Conservation (phyloP, 495 filamentous ascomycete genomes). For the Aspergillus kassunensis region DNA sequence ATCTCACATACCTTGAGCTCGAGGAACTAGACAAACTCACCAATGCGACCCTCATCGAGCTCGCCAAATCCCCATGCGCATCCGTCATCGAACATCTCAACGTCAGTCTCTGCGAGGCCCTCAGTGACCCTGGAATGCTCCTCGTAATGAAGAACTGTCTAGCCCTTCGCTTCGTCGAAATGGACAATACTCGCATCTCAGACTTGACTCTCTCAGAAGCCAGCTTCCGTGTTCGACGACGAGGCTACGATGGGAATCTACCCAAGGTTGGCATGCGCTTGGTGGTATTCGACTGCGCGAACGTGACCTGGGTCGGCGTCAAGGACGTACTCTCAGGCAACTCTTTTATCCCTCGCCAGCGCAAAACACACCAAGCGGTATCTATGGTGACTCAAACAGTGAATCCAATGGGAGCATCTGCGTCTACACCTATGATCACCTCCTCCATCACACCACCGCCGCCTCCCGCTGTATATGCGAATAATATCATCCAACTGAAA, state of each 20-base stretch:
- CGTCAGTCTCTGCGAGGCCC: slow-evolving; percentile 80
- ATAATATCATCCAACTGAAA: slow-evolving; percentile 77
- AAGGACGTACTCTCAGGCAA: slow-evolving; percentile 84
- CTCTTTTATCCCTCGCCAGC: slow-evolving; percentile 52
- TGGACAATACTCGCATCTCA: slow-evolving; percentile 92
- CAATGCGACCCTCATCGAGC: slow-evolving; percentile 64
- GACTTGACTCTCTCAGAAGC: slow-evolving; percentile 88
- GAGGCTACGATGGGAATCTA: slow-evolving; percentile 50
- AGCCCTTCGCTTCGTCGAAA: slow-evolving; percentile 64
- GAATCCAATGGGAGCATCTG: slow-evolving; percentile 22
- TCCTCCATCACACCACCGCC: slow-evolving; percentile 34
- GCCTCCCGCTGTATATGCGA: slow-evolving; percentile 47
- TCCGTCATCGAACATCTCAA: slow-evolving; percentile 71
- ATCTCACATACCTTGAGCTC: slow-evolving; percentile 81
- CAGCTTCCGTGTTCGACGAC: slow-evolving; percentile 65
- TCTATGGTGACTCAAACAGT: slow-evolving; percentile 28
- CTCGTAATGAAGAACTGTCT: slow-evolving; percentile 73
- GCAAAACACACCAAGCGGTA: slow-evolving; percentile 25
- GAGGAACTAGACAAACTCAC: slow-evolving; percentile 80
- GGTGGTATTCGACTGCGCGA: slow-evolving; percentile 86
- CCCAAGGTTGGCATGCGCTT: slow-evolving; percentile 65
- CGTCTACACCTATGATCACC: slow-evolving; percentile 26
- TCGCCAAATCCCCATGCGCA: slow-evolving; percentile 73
- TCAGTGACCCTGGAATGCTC: slow-evolving; percentile 83
- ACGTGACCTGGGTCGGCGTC: slow-evolving; percentile 89